Evolutionary conservation across 805 yeast genomes (phyloP), one percentile per base, ranked within the genome.

Genomic region (Starmerella potacharoeniae): DNA sequence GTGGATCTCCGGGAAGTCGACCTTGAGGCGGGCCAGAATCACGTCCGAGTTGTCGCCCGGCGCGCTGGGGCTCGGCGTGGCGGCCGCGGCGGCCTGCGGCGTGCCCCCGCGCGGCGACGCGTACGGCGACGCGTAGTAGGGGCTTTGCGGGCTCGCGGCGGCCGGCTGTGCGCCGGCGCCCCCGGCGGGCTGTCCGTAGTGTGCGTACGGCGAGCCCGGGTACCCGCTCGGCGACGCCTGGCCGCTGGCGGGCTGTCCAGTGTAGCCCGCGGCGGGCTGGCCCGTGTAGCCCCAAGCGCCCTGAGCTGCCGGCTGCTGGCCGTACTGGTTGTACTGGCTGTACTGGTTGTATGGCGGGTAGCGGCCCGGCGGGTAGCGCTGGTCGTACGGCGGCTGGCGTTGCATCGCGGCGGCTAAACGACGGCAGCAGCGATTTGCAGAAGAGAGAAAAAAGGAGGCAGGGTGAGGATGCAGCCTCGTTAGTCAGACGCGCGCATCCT

Each of bases 1-100:
- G 34, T 62, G 59, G 35, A 60, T 55, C 35, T 55, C 62, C 35
- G 67, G 66, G 54, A 59, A 59, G 17, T 53, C 62, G 17, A 13
- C 47, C 55, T 58, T 55, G 48, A 59, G 47, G 6, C 52, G 35
- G 16, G 30, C 51, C 29, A 59, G 46, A 37, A 59, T 54, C 43
- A 43, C 49, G 40, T 48, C 54, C n/a, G 41, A 53, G 16, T 56
- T 35, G 43, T 45, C 51, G 22, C 40, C 48, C 16, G 53, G 43
- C 22, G 10, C 31, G 11, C 33, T 31, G 28, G 49, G 30, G 10
- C 29, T 16, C 5, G 22, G 22, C 29, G 31, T 6, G 28, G 14
- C 30, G 31, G 37, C 35, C 34, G 51, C 46, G 17, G 49, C 44
- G 46, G 36, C n/a, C 44, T 45, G 54, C 45, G 53, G 42, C 8